Conservation (phyloP, 2,329 filamentous ascomycete species). For the Epichloe scottii region DNA sequence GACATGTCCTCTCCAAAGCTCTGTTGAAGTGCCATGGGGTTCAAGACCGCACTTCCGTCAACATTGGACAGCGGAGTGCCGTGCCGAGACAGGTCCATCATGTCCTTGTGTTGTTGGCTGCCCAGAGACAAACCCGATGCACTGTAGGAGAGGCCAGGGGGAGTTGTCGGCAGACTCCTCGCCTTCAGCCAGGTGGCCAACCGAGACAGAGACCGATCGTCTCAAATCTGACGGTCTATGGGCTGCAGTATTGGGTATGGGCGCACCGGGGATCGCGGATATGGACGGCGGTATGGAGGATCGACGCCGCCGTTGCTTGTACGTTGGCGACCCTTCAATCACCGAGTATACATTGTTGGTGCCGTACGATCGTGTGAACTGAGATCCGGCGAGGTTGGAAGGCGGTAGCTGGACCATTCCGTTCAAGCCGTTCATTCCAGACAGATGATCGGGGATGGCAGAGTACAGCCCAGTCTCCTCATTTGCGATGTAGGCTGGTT, state of each 20-base stretch:
- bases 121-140: slow-evolving; percentile 52
- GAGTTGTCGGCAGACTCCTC: slow-evolving; percentile 72
- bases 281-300: slow-evolving; percentile 82
- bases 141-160: slow-evolving; percentile 65
- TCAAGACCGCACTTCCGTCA: slow-evolving; percentile 68
- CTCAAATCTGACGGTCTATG: slow-evolving; percentile 84
- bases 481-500: slow-evolving; percentile 95
- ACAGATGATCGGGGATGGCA: slow-evolving; percentile 77
- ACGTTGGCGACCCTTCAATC: slow-evolving; percentile 94
- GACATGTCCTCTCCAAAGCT: slow-evolving; percentile 57
- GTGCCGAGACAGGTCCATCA: slow-evolving; percentile 74
- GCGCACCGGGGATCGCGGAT: slow-evolving; percentile 54
- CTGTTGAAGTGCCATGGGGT: slow-evolving; percentile 57
- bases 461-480: slow-evolving; percentile 95
- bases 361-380: slow-evolving; percentile 64
- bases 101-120: slow-evolving; percentile 61
- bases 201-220: slow-evolving; percentile 78
- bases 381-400: slow-evolving; percentile 67
- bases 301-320: slow-evolving; percentile 90
- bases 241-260: slow-evolving; percentile 46
- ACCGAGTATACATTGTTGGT: slow-evolving; percentile 81
- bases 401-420: slow-evolving; percentile 85
- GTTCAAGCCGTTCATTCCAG: slow-evolving; percentile 61
- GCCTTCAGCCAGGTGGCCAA: slow-evolving; percentile 67
- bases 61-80: slow-evolving; percentile 80